These are phyloP conservation scores for Aspergillus jensenii DNA, from an alignment of 2,329 filamentous ascomycete species.

Conservation along the genomic window DNA sequence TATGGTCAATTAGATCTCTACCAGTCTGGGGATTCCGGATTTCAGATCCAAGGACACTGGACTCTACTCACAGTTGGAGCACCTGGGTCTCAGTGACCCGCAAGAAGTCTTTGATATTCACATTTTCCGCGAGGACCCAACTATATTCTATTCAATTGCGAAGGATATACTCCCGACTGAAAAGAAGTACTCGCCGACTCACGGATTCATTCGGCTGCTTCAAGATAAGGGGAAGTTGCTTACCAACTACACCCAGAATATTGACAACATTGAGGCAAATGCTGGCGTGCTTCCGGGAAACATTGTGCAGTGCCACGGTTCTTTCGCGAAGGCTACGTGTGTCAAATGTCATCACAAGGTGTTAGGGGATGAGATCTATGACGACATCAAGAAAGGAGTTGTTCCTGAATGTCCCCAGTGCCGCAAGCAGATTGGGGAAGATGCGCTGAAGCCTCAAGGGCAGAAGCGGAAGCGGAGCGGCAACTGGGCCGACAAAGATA, in stretches of 20 bases:
- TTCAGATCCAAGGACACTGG: slow-evolving; percentile 93
- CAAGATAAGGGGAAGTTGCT: slow-evolving; percentile 86
- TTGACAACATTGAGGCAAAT: slow-evolving; percentile 89
- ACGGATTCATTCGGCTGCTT: slow-evolving; percentile 87
- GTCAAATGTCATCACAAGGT: slow-evolving; percentile 76
- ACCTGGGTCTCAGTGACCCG: slow-evolving; percentile 76
- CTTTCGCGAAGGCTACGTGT: slow-evolving; percentile 89
- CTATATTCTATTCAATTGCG: slow-evolving; percentile 86
- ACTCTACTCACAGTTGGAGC: slow-evolving; percentile 80
- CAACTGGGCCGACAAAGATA: slow-evolving; percentile 49
- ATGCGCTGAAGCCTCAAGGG: slow-evolving; percentile 44
- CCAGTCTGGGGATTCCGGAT: slow-evolving; percentile 93
- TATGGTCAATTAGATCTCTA: slow-evolving; percentile 65
- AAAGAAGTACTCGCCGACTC: slow-evolving; percentile 82
- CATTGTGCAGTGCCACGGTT: slow-evolving; percentile 93
- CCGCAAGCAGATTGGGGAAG: slow-evolving; percentile 50
- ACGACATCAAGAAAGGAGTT: slow-evolving; percentile 70
- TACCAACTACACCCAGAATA: slow-evolving; percentile 98
- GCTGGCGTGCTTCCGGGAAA: slow-evolving; percentile 80
- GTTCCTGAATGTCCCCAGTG: slow-evolving; percentile 80
- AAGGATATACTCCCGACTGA: slow-evolving; percentile 84
- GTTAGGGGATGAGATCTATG: slow-evolving; percentile 73
- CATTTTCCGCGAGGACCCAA: slow-evolving; percentile 81
- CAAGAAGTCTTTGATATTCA: slow-evolving; percentile 94
- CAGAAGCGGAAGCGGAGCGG: slow-evolving; percentile 55